Evolutionary conservation across 306 rosid genomes (phyloP), one percentile per base, ranked within the genome.

Genomic region (Cucumis melo): DNA sequence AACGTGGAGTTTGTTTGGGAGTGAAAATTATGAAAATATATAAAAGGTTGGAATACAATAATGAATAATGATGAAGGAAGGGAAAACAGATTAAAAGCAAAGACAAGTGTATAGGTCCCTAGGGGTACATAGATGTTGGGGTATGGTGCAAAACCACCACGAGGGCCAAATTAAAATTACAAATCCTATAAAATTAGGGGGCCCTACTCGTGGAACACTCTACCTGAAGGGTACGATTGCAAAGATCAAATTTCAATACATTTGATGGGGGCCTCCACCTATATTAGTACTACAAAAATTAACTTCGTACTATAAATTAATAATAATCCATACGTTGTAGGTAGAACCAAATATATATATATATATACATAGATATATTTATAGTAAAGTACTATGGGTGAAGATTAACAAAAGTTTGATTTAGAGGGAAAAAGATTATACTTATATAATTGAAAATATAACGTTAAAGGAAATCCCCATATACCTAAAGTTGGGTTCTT

Each of bases 141-240:
- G 39, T 60, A 60, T 60, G 66, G 39, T 27, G 20, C 16, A 24
- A 58, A 21, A 58, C 15, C 63, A 58, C 32, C 63, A 58, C 63
- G 38, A 51, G 55, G 67, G 12, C 29, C 42, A 12, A 53, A 78
- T 8, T 10, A 53, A 27, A 38, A 53, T 67, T 50, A 53, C 16
- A 53, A 66, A 78, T 46, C 53, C 0, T 36, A 54, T 50, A 54
- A 64, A 66, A 60, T 60, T 24, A 60, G n/a, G 65, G 65, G 39
- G 38, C 66, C 66, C 66, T 27, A 23, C 34, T 62, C 60, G 73
- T 79, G 55, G 60, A 51, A 42, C 78, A 80, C 82, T 73, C 82
- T 16, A 36, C 66, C 54, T 79, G 36, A 71, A 77, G 65, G 21
- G 78, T 79, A 73, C 54, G 42, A 24, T 62, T 3, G 6, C 64